Conservation (phyloP, 116 monocot genomes). For the Zostera marina region DNA sequence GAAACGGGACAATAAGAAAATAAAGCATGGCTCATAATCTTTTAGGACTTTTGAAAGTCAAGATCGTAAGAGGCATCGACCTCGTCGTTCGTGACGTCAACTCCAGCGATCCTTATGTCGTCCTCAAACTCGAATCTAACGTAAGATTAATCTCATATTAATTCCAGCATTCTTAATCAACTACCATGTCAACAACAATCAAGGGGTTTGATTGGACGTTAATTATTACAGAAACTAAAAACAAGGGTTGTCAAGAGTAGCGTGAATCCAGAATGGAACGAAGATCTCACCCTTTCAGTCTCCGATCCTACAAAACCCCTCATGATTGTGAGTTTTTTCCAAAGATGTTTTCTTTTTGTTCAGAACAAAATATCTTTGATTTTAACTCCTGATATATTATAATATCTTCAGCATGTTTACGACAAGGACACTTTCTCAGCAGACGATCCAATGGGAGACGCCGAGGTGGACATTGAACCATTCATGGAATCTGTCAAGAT, state of each 20-base stretch:
- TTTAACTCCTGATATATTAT: no score
- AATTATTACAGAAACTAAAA: slow-evolving; percentile 39
- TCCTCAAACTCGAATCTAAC: slow-evolving; percentile 17
- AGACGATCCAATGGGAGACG: slow-evolving; percentile 51
- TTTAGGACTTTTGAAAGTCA: slow-evolving; percentile 18
- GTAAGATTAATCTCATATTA: background rate
- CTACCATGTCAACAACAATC: no score
- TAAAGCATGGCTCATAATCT: background rate
- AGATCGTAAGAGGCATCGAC: slow-evolving; percentile 15
- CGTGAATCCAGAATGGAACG: slow-evolving; percentile 61
- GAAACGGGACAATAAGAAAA: background rate
- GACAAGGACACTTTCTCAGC: slow-evolving; percentile 43
- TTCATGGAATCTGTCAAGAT: slow-evolving; percentile 18
- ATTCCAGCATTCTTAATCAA: background rate
- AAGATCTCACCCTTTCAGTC: slow-evolving; percentile 55
- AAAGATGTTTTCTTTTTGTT: no score
- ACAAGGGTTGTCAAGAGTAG: slow-evolving; percentile 40
- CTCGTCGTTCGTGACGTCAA: slow-evolving; percentile 13
- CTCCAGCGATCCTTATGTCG: slow-evolving; percentile 23
- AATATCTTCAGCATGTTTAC: slow-evolving; percentile 25
- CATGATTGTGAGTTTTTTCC: slow-evolving; percentile 25
- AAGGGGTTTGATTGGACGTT: no score
- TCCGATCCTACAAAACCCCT: slow-evolving; percentile 28
- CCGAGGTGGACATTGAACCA: slow-evolving; percentile 23
- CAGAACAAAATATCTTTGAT: no score